Evolutionary conservation across 2,329 filamentous ascomycete species (phyloP).

Genomic region (Cordyceps pruinosa): DNA sequence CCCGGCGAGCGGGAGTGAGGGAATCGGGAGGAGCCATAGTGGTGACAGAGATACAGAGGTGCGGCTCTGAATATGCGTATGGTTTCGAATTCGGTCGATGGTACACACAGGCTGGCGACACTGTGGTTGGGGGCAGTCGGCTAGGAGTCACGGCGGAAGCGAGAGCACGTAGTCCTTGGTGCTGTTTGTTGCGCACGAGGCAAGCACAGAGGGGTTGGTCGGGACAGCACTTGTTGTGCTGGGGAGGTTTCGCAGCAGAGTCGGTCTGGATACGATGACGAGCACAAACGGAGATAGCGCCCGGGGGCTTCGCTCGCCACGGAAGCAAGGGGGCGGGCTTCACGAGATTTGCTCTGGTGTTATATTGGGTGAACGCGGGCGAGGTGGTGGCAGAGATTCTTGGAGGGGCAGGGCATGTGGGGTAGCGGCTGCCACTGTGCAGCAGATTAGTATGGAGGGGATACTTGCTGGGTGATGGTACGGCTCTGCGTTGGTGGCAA

Average conservation of each 20-base stretch:
- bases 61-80: not conserved
- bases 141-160: no score
- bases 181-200: not conserved
- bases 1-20: conserved; percentile 30
- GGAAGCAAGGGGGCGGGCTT: not conserved
- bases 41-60: not conserved
- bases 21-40: conserved; percentile 24
- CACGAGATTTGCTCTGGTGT: not conserved
- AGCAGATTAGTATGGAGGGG: not conserved
- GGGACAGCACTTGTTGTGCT: not conserved
- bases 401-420: conserved; percentile 9
- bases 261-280: not conserved
- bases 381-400: not conserved
- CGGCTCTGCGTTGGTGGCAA: no score
- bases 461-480: no score
- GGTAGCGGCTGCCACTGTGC: not conserved
- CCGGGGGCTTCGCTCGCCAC: not conserved
- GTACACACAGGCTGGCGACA: no score
- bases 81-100: not conserved
- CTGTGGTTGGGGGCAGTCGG: no score
- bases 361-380: not conserved
- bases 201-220: not conserved
- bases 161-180: not conserved
- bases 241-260: not conserved
- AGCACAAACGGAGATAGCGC: not conserved